Conservation (phyloP, 2,329 filamentous ascomycete species). For the Fusarium algeriense region DNA sequence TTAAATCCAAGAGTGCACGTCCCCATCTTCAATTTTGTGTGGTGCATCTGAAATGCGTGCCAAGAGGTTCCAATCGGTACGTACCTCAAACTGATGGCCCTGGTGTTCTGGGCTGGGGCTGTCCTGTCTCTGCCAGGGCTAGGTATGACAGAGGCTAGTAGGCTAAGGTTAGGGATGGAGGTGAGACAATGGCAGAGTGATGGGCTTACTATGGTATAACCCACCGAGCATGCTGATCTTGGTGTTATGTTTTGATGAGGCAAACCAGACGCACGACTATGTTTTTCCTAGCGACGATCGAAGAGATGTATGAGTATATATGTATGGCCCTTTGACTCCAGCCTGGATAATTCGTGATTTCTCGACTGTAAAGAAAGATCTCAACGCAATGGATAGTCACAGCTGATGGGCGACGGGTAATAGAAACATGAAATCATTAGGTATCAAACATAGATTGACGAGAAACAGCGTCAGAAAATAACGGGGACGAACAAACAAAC, state of each 20-base stretch:
- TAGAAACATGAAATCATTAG: background rate
- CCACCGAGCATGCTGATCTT: conserved; percentile 11
- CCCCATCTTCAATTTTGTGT: conserved; percentile 25
- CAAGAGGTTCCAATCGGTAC: conserved; percentile 30
- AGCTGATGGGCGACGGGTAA: background rate
- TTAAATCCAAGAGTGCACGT: conserved; percentile 39
- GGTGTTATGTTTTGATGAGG: background rate
- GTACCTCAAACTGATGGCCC: conserved; percentile 14
- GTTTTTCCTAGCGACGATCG: background rate
- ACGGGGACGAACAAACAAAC: conserved; percentile 8
- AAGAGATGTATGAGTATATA: background rate
- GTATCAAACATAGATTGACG: conserved; percentile 10
- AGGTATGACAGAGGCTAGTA: conserved; percentile 27
- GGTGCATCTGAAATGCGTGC: conserved; percentile 34
- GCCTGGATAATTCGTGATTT: background rate
- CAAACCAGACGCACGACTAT: background rate
- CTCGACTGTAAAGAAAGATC: background rate
- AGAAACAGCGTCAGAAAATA: conserved; percentile 8
- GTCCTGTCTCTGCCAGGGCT: conserved; percentile 18
- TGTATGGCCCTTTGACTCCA: background rate
- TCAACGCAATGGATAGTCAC: background rate
- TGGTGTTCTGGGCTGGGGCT: background rate
- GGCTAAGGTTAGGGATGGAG: conserved; percentile 6
- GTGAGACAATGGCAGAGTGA: conserved; percentile 31
- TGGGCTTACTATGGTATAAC: conserved; percentile 1